phyloP scores from a whole-genome alignment of 2,329 filamentous ascomycete species.

The Cordyceps javanica region DNA sequence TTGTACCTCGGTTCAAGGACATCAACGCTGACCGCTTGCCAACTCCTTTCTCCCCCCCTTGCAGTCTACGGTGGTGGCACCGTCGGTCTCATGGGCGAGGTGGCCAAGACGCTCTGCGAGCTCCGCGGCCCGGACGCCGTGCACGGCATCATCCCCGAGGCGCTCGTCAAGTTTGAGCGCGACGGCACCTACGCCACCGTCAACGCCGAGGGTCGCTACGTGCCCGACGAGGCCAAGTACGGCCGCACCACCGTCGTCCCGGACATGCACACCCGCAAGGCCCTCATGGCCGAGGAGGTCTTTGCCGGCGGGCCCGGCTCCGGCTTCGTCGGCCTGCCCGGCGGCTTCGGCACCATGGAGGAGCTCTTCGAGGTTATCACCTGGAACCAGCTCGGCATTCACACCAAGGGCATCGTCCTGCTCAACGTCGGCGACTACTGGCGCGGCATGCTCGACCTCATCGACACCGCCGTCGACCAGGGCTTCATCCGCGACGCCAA shows the following conservation, averaged over 20 bases:
- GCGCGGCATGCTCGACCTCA: constrained; percentile 79
- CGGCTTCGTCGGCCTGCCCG: constrained; percentile 82
- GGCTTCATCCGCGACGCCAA: constrained; percentile 72
- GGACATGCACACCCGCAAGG: constrained; percentile 96
- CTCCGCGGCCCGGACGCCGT: constrained; percentile 76
- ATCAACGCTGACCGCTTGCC: constrained; percentile 12
- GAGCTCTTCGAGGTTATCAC: constrained; percentile 88
- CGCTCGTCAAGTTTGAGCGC: constrained; percentile 74
- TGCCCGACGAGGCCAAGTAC: constrained; percentile 61
- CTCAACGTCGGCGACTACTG: constrained; percentile 90
- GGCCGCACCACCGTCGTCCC: constrained; percentile 82
- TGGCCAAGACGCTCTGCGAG: constrained; percentile 78
- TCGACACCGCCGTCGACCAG: constrained; percentile 64
- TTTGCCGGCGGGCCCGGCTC: constrained; percentile 73
- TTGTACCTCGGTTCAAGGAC: too few relatives aligned
- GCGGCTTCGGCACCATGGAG: constrained; percentile 92
- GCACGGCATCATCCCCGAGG: constrained; percentile 88
- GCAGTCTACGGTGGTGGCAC: constrained; percentile 91
- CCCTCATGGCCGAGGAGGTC: constrained; percentile 86
- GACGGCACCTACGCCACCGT: constrained; percentile 48
- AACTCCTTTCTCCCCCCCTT: neutral
- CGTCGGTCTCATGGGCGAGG: constrained; percentile 89
- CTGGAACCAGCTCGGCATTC: constrained; percentile 97
- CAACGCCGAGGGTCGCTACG: constrained; percentile 43
- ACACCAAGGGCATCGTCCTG: constrained; percentile 70